Percentiles rank a stretch among this genome's conserved stretches.
phyloP scores from a whole-genome alignment of 2,329 filamentous ascomycete species.

The Penicillium sp. region DNA sequence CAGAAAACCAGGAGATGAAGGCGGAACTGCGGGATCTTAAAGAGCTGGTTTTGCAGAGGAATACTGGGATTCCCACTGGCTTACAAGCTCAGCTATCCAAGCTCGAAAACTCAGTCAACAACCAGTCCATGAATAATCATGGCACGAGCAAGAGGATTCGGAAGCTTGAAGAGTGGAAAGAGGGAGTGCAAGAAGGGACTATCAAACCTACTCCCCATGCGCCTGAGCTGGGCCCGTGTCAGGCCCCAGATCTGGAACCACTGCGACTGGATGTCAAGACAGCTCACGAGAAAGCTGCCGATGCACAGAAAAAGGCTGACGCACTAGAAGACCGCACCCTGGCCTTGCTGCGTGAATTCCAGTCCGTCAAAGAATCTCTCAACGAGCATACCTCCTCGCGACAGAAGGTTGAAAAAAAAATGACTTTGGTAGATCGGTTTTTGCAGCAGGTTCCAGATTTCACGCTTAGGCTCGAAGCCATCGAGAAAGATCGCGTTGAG shows the following conservation, averaged over 20 bases:
- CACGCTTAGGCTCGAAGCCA: neutral
- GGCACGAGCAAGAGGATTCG: neutral
- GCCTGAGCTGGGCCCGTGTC: neutral
- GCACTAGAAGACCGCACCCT: neutral
- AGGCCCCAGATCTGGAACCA: conserved; percentile 1
- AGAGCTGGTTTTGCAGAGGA: neutral
- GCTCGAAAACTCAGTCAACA: conserved; percentile 4
- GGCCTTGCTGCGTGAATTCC: neutral
- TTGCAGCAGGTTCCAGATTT: neutral
- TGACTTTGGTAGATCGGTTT: neutral
- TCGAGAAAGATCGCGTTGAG: neutral
- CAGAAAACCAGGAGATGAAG: conserved; percentile 10
- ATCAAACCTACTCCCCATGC: neutral
- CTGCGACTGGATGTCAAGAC: neutral
- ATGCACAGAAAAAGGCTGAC: neutral
- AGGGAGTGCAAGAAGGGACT: neutral
- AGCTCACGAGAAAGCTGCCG: neutral
- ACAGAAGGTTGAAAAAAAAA: neutral
- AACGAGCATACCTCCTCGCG: neutral
- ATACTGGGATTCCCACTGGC: neutral
- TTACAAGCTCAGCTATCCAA: neutral
- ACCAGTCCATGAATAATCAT: conserved; percentile 3
- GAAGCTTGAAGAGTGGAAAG: conserved; percentile 4
- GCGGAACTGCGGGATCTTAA: neutral
- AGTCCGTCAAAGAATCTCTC: neutral